Base-by-base conservation (phyloP, 2,329 filamentous ascomycete genomes). In the Neoarthrinium moseri region DNA sequence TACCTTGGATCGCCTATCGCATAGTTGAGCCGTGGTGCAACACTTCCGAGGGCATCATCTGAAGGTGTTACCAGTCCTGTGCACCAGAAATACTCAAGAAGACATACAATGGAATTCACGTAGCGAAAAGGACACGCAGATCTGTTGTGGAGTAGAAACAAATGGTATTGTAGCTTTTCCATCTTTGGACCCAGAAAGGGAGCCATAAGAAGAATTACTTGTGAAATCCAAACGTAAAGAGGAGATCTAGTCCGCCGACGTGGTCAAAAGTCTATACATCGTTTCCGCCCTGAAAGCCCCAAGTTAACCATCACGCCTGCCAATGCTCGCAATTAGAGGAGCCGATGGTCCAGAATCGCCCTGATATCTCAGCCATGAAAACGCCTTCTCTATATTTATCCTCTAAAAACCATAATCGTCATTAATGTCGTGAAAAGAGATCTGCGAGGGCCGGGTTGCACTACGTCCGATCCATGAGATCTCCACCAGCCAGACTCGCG, bases 401-500 rank as follows among this genome's bases (percentile, higher is more conserved):
- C 52, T 51, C 62, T 57, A 61, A 61, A 61, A 54, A 55, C 48
- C 47, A 48, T 39, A 21, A 33, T 62, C 59, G 56, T 63, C 38
- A 61, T 56, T 64, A 60, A 52, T 62, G 52, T 55, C 54, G 51
- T 53, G 47, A 49, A 47, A 50, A 35, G 15, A 36, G 43, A 29
- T 15, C 21, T 32, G 32, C 17, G 32, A 20, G 33, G 11, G 44
- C 34, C 42, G 35, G 44, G 24, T 32, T 26, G 36, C 43, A 36
- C 47, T 69, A 75, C 57, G 69, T 66, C 50, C 80, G 72, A 54
- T 85, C 82, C 61, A 78, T 77, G 46, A 87, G 69, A 60, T 88
- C 84, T 44, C 80, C 81, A 29, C 89, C 89, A 20, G 87, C 84
- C 49, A 94, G 73, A 56, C 89, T 95, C 60, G 85, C 89, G 36